Conservation (phyloP, 768 basidiomycete genomes). For the Boletus subcaerulescens region DNA sequence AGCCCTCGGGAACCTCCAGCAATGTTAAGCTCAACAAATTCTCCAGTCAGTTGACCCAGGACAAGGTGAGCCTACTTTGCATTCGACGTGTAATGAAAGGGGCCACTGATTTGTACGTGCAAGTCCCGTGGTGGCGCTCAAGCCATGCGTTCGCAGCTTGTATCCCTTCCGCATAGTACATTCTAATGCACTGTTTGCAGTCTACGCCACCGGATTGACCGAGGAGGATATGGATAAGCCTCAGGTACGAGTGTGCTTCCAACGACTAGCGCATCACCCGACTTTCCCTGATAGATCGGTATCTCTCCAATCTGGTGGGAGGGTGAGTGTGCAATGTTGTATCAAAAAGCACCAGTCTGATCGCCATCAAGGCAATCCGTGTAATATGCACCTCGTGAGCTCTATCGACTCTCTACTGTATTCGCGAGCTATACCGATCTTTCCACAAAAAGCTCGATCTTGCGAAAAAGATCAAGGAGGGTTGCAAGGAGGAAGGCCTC, state of each 20-base stretch:
- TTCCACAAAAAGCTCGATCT: slow-evolving; percentile 61
- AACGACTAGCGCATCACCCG: slow-evolving; percentile 2
- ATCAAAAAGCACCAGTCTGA: not conserved
- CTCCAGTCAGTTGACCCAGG: slow-evolving; percentile 71
- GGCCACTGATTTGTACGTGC: not conserved
- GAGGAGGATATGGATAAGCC: slow-evolving; percentile 84
- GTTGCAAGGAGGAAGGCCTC: slow-evolving; percentile 76
- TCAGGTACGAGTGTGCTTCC: slow-evolving; percentile 47
- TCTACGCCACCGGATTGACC: slow-evolving; percentile 74
- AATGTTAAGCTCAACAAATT: slow-evolving; percentile 66
- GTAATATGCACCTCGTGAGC: slow-evolving; percentile 76
- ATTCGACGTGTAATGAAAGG: not conserved
- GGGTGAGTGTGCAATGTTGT: slow-evolving; percentile 41
- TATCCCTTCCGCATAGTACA: not conserved
- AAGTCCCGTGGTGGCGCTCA: slow-evolving; percentile 73
- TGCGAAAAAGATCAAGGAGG: slow-evolving; percentile 75
- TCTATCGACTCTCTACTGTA: not conserved
- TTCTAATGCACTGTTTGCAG: slow-evolving; percentile 24
- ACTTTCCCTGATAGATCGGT: slow-evolving; percentile 55
- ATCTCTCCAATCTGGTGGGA: slow-evolving; percentile 93
- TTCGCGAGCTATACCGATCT: not conserved
- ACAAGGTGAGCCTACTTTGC: slow-evolving; percentile 53
- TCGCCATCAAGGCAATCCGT: slow-evolving; percentile 65
- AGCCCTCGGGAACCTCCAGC: slow-evolving; percentile 21
- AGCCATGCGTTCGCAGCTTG: slow-evolving; percentile 67